Percentiles rank a stretch among this genome's conserved stretches.
Evolutionary conservation across 495 filamentous ascomycete species (phyloP).

Genomic region (Hyaloscypha hepaticicola): DNA sequence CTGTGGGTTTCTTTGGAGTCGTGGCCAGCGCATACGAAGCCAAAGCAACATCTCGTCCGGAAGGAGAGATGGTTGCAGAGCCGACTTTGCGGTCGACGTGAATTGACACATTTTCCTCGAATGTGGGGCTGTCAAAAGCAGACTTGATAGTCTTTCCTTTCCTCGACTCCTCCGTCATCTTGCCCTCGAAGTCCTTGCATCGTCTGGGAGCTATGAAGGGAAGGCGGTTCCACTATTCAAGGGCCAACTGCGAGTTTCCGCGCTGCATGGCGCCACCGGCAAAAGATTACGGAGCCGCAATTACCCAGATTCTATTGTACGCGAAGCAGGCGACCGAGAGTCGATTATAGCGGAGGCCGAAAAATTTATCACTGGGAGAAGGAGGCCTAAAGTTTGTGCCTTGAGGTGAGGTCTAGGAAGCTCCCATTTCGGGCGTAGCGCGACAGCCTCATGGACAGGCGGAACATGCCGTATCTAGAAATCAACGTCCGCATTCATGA

Average conservation of each 20-base stretch:
- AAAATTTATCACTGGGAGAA: neutral
- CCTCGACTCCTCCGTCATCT: conserved; percentile 40
- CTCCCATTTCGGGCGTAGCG: conserved; percentile 6
- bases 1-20: neutral
- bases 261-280: conserved; percentile 9
- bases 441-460: neutral
- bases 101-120: conserved; percentile 80
- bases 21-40: conserved; percentile 65
- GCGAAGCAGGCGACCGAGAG: neutral
- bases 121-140: conserved; percentile 82
- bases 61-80: conserved; percentile 80
- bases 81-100: conserved; percentile 67
- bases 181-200: conserved; percentile 2
- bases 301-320: neutral
- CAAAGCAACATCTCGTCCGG: conserved; percentile 87
- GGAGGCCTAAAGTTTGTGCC: neutral
- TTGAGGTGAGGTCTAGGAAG: neutral
- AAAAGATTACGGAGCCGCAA: neutral
- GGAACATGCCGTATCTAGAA: conserved; percentile 10
- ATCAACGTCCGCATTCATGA: neutral
- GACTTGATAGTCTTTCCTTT: conserved; percentile 55
- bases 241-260: conserved; percentile 20
- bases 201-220: conserved; percentile 10
- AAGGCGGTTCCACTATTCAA: neutral
- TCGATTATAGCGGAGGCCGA: neutral